Percentiles rank a stretch among this genome's conserved stretches.
Conservation (phyloP, 345 rosid species). For the Eucalyptus erythrocorys region DNA sequence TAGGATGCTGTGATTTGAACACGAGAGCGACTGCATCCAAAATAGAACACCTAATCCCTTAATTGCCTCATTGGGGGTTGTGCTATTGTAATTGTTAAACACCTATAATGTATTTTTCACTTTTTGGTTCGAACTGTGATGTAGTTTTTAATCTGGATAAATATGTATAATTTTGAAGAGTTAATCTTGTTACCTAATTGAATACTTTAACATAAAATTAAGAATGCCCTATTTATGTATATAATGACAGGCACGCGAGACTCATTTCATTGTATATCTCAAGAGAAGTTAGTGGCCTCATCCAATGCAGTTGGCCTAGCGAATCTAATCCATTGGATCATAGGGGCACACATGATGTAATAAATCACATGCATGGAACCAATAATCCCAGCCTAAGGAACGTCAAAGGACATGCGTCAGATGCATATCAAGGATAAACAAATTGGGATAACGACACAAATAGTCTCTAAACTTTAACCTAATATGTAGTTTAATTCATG, state of each 20-base stretch:
- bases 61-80: neutral
- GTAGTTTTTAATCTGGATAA: neutral
- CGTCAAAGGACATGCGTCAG: fast-evolving
- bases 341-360: neutral
- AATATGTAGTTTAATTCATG: fast-evolving
- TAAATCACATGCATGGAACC: neutral
- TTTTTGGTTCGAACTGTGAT: neutral
- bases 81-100: neutral
- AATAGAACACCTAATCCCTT: neutral
- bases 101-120: neutral
- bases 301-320: neutral
- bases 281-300: neutral
- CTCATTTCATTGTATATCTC: neutral
- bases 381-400: neutral
- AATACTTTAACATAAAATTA: neutral
- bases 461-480: fast-evolving
- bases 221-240: neutral
- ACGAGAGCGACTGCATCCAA: neutral
- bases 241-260: neutral
- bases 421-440: too few species aligned
- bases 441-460: neutral
- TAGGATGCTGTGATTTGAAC: neutral
- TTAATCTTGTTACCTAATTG: neutral
- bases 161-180: neutral
- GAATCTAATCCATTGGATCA: neutral